A percentile compares a stretch with the other conserved stretches of the same genome.
Evolutionary conservation across 2,329 filamentous ascomycete genomes (phyloP).

Genomic region (Diaporthe australafricana): DNA sequence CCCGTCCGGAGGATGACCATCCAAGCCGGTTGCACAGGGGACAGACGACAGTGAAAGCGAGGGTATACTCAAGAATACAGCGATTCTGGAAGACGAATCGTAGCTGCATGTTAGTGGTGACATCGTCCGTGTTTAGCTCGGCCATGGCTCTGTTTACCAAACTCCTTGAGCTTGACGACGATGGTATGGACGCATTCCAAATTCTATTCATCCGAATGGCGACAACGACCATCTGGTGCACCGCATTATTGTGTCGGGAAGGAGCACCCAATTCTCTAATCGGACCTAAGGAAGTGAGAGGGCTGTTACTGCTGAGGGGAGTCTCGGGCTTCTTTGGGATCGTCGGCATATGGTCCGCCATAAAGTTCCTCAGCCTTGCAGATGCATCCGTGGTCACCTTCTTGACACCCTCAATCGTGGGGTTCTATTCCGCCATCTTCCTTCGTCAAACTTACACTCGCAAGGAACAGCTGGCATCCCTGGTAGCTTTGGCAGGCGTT

Average conservation of each 20-base stretch:
- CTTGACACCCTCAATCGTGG: constrained; percentile 81
- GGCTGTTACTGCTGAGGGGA: constrained; percentile 76
- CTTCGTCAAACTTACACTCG: constrained; percentile 82
- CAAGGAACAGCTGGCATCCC: constrained; percentile 79
- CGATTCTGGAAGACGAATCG: constrained; percentile 74
- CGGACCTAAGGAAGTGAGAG: constrained; percentile 74
- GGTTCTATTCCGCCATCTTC: constrained; percentile 82
- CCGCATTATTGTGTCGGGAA: constrained; percentile 78
- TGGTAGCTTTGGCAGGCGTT: constrained; percentile 83
- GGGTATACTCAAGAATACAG: constrained; percentile 41
- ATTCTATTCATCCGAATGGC: constrained; percentile 84
- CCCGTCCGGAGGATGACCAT: background rate
- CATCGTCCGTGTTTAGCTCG: constrained; percentile 84
- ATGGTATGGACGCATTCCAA: constrained; percentile 35
- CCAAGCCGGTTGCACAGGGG: background rate
- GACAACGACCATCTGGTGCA: constrained; percentile 75
- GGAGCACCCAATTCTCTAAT: constrained; percentile 77
- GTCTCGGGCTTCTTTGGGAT: constrained; percentile 79
- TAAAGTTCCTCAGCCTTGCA: constrained; percentile 82
- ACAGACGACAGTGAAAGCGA: background rate
- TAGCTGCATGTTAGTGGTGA: constrained; percentile 77
- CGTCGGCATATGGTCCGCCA: constrained; percentile 72
- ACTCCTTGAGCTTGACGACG: constrained; percentile 36
- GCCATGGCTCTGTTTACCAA: constrained; percentile 88
- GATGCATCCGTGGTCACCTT: constrained; percentile 94